Base-by-base conservation (phyloP, 1,284 basidiomycete species). In the Exobasidium cylindrosporum region DNA sequence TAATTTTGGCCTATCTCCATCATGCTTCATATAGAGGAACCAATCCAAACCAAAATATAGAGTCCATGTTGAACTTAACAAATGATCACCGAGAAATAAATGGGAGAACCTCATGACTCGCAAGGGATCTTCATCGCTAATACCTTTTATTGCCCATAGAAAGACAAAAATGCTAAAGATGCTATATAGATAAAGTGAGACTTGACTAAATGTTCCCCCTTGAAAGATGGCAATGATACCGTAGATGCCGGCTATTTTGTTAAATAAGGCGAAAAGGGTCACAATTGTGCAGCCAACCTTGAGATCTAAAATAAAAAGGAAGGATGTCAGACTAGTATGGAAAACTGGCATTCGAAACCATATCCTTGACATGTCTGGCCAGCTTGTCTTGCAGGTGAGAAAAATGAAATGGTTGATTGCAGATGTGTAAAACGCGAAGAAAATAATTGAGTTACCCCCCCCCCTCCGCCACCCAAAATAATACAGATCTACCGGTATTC, bases 231-330 rank as follows among this genome's bases (percentile, higher is more conserved):
- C 92, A 57, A 98, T 88, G 67, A 99, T 86, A 58, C 95, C 95
- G 80, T 97, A 99, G 17, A 97, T 86, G 61, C 95, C 95, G 14
- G 95, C 95, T 58, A 94, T 94, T 83, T 99, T 99, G 86, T 99
- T 97, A 72, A 99, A 85, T 57, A 96, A 84, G 1, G 75, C 76
- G 49, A 79, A 79, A 0, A 79, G 65, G 1, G 76, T 76, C 29
- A 79, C 55, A 52, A 79, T 74, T 54, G 73, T 70, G n/a, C 67
- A 66, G 21, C 77, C 77, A 31, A 76, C 61, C 67, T 78, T 78
- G 64, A 79, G 73, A 44, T 79, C 77, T 63, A 79, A 68, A 32
- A 79, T 68, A 1, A 73, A 71, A 21, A 76, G 59, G 58, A 79
- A 79, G 13, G 77, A 77, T 3, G 69, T 72, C 59, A 78, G 65